Percentiles rank a stretch among this genome's conserved stretches.
Evolutionary conservation across 2,329 filamentous ascomycete species (phyloP).

Genomic region (Ophiosphaerella korrae): DNA sequence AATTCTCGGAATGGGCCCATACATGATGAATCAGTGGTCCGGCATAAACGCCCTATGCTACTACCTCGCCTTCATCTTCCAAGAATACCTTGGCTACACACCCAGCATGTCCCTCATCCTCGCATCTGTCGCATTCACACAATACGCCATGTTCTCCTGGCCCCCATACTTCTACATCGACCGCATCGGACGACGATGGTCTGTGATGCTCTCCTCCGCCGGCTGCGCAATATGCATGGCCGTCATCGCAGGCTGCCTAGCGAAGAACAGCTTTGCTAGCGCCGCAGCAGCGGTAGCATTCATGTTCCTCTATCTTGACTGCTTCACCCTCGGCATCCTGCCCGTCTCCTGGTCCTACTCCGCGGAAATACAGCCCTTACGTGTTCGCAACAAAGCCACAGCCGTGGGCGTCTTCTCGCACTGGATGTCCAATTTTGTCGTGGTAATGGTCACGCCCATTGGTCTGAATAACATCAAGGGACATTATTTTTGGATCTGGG

Average conservation of each 20-base stretch:
- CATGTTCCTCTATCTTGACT: slow-evolving; percentile 30
- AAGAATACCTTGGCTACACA: slow-evolving; percentile 41
- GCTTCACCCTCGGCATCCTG: slow-evolving; percentile 29
- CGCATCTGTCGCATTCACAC: slow-evolving; percentile 50
- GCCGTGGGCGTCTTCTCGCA: slow-evolving; percentile 57
- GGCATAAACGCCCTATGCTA: slow-evolving; percentile 42
- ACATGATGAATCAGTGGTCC: slow-evolving; percentile 49
- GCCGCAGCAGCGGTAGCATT: slow-evolving; percentile 50
- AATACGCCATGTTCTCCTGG: slow-evolving; percentile 51
- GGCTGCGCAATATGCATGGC: slow-evolving; percentile 44
- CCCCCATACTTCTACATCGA: slow-evolving; percentile 54
- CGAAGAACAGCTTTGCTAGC: slow-evolving; percentile 24
- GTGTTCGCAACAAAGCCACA: slow-evolving; percentile 56
- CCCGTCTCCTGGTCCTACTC: slow-evolving; percentile 57
- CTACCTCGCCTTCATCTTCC: slow-evolving; percentile 48
- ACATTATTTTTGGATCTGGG: slow-evolving; percentile 60
- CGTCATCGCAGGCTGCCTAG: slow-evolving; percentile 40
- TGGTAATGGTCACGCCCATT: slow-evolving; percentile 58
- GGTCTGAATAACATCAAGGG: slow-evolving; percentile 26
- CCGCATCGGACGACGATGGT: slow-evolving; percentile 49
- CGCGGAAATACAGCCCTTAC: slow-evolving; percentile 56
- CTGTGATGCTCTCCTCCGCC: slow-evolving; percentile 28
- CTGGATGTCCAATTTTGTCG: slow-evolving; percentile 57
- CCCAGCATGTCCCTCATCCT: slow-evolving; percentile 35
- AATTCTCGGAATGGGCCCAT: slow-evolving; percentile 46